phyloP scores from a whole-genome alignment of 441 rosid genomes.

The Daphne laureola region DNA sequence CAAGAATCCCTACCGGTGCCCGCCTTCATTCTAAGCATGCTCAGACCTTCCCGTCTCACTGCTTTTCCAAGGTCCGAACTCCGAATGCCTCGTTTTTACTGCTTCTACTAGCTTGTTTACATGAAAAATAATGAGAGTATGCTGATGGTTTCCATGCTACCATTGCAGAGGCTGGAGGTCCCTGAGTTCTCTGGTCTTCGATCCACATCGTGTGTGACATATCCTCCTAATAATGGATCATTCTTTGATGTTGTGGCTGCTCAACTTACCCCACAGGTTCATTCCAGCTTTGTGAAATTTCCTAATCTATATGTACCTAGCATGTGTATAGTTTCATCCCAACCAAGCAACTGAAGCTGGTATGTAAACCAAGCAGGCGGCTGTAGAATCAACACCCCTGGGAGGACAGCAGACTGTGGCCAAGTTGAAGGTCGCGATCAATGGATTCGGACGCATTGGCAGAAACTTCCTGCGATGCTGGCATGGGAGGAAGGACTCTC shows the following conservation, averaged over 20 bases:
- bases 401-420: slow-evolving; percentile 67
- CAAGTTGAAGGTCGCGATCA: slow-evolving; percentile 91
- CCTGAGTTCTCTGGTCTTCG: slow-evolving; percentile 79
- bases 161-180: slow-evolving; percentile 58
- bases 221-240: slow-evolving; percentile 42
- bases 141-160: slow-evolving; percentile 4
- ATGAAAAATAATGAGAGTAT: no score
- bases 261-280: slow-evolving; percentile 66
- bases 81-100: no score
- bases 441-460: slow-evolving; percentile 94
- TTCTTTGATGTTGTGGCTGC: slow-evolving; percentile 67
- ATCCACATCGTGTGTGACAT: slow-evolving; percentile 33
- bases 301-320: neutral
- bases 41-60: slow-evolving; percentile 62
- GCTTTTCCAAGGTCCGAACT: slow-evolving; percentile 51
- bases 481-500: slow-evolving; percentile 92
- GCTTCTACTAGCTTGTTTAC: no score
- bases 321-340: no score
- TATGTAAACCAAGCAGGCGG: slow-evolving; percentile 26
- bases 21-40: slow-evolving; percentile 54
- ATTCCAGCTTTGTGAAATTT: neutral
- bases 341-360: no score
- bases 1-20: slow-evolving; percentile 56
- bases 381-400: slow-evolving; percentile 34
- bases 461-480: slow-evolving; percentile 97